Evolutionary conservation across 495 filamentous ascomycete species (phyloP).

Genomic region (Penicillium soppii): DNA sequence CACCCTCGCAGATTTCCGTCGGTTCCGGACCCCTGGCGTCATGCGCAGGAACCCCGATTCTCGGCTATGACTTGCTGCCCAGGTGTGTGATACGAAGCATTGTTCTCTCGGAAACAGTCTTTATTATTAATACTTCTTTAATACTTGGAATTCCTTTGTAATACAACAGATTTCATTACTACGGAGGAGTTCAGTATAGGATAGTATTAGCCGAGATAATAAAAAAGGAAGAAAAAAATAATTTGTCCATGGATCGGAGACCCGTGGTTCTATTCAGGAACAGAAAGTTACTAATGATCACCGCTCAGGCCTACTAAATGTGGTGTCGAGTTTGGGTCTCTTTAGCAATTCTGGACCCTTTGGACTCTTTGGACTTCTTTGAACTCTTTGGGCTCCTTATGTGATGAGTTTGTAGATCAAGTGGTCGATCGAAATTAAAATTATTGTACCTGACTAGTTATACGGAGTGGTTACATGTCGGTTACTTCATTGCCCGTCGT

Average conservation of each 20-base stretch:
- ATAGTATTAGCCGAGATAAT: no score
- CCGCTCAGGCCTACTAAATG: background rate
- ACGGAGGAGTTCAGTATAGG: no score
- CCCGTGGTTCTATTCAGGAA: conserved; percentile 3
- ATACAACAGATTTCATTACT: no score
- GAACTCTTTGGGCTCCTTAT: no score
- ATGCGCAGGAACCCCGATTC: conserved; percentile 1
- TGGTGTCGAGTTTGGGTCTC: background rate
- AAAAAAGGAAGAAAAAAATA: background rate
- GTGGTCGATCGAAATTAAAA: background rate
- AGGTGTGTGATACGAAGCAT: background rate
- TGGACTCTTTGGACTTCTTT: background rate
- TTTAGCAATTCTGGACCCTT: background rate
- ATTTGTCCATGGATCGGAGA: background rate
- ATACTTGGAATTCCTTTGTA: no score
- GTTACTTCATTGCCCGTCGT: no score
- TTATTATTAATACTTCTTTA: background rate
- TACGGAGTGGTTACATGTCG: no score
- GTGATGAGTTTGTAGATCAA: background rate
- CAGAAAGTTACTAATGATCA: background rate
- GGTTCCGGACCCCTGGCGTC: conserved; percentile 7
- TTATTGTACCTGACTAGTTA: background rate
- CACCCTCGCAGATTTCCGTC: conserved; percentile 1
- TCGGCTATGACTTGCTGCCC: background rate
- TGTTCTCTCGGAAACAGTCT: background rate